Base-by-base conservation (phyloP, 2,329 filamentous ascomycete species). In the Colletotrichum theobromicola region DNA sequence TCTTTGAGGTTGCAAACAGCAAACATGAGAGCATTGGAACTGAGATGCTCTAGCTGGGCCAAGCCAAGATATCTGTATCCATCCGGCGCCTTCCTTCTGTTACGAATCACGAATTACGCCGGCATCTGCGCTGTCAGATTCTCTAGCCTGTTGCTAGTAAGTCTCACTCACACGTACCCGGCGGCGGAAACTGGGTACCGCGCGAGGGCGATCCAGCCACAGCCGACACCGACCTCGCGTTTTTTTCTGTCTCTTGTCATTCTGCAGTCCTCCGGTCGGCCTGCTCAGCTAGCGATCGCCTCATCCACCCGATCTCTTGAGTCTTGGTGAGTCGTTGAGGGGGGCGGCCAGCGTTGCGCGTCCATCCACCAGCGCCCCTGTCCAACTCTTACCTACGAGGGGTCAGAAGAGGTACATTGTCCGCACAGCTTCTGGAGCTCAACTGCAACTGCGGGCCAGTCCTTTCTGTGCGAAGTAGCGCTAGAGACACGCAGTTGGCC, bases 231-330 rank as follows among this genome's bases (percentile, higher is more conserved):
- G 46, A 72, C 68, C 71, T 74, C 71, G 67, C 71, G 42, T 57
- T 53, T 70, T 35, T 28, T 55, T 37, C 7, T 37, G n/a, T 18
- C 10, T 66, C 46, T 46, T 32, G 57, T 62, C 67, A 58, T n/a
- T 62, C 37, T 71, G 67, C 32, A 62, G 55, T 71, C 60, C 61
- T 55, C 71, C n/a, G 67, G 62, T 63, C 62, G 35, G 60, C 50
- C 50, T 58, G 26, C 55, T 71, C 72, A 37, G 55, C 61, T 69
- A 74, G 72, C 72, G 72, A 74, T 74, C 62, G 72, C 55, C 72
- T 72, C 72, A 62, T 63, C 67, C 67, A 74, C 62, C 62, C 67
- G 68, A 71, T 74, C 72, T 50, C 34, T 53, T 10, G 46, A 65
- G 71, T 50, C 68, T 46, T 32, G 34, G 30, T 50, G 7, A 50